Base-by-base conservation (phyloP, 2,329 filamentous ascomycete species). In the Didymellaceae sp. region DNA sequence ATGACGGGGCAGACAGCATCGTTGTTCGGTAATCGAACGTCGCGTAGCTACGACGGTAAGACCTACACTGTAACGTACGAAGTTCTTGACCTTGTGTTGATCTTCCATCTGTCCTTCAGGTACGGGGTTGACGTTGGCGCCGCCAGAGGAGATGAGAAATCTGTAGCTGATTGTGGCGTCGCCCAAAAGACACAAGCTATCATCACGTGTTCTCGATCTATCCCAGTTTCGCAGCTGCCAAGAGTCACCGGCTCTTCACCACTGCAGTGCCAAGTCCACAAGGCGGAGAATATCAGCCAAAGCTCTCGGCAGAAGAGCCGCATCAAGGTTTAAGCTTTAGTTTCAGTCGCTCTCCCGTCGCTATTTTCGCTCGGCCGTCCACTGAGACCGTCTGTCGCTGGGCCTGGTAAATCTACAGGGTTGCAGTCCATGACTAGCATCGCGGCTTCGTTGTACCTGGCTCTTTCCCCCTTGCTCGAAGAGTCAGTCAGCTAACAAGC, bases 261-360 rank as follows among this genome's bases (percentile, higher is more conserved):
- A 28, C 26, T 18, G 38, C 38, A 43, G 44, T 47, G 26, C 38
- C 17, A 21, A 45, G 49, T 18, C 46, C 46, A 53, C 35, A 41
- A 39, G 43, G 37, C 28, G 41, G 37, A 42, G 40, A 25, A 45
- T 28, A 49, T 49, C 41, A 38, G 18, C 46, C 13, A 20, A 20
- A 18, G 34, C 14, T 46, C 21, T 47, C 33, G 18, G 44, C 39
- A 45, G 38, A 30, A 24, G 46, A 49, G 46, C 50, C 43, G 43
- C 47, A 38, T 47, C 35, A 49, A 37, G 32, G 22, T 37, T 54
- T 40, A 58, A 58, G 52, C 52, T 52, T 57, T 50, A 45, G 44
- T 50, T 44, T 58, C 49, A 50, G 53, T 46, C 46, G 49, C 55
- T 54, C 55, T 60, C 57, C 55, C 55, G 50, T 52, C 42, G 31